These are phyloP conservation scores for Diplodia scrobiculata DNA, from an alignment of 2,329 filamentous ascomycete species.

Conservation along the genomic window DNA sequence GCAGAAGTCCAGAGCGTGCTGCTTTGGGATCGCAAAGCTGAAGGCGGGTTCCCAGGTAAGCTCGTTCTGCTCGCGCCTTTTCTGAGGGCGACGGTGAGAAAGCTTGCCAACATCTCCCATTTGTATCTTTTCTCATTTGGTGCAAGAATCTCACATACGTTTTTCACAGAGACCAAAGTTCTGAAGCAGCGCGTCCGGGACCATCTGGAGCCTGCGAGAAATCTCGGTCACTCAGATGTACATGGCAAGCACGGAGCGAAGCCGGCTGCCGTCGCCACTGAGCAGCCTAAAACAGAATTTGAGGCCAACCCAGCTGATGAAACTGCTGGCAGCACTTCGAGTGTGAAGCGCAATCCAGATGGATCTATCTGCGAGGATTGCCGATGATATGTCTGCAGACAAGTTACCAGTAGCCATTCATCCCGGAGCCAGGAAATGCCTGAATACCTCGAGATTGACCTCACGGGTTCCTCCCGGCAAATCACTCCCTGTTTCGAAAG, in stretches of 20 bases:
- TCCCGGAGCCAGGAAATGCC: neutral
- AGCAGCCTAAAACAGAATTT: neutral
- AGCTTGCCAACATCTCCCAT: no score
- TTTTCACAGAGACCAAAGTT: conserved; percentile 72
- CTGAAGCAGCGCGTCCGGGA: conserved; percentile 83
- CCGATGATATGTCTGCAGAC: conserved; percentile 31
- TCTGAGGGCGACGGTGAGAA: no score
- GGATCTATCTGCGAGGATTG: conserved; percentile 46
- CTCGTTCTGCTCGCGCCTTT: neutral
- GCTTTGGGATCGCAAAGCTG: conserved; percentile 83
- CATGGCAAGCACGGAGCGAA: conserved; percentile 42
- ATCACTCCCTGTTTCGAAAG: neutral
- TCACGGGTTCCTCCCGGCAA: neutral
- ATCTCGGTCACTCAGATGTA: conserved; percentile 71
- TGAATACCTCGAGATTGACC: neutral
- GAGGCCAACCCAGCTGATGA: neutral
- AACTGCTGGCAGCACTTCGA: conserved; percentile 6
- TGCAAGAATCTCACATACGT: neutral
- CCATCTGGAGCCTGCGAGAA: conserved; percentile 72
- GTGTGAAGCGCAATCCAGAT: conserved; percentile 41
- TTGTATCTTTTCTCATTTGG: neutral
- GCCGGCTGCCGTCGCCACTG: neutral
- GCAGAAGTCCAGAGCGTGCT: conserved; percentile 53
- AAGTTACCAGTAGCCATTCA: neutral
- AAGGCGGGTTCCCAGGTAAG: conserved; percentile 81